Evolutionary conservation across 768 basidiomycete species (phyloP), one percentile per base, ranked within the genome.

Genomic region (Suillus lakei): DNA sequence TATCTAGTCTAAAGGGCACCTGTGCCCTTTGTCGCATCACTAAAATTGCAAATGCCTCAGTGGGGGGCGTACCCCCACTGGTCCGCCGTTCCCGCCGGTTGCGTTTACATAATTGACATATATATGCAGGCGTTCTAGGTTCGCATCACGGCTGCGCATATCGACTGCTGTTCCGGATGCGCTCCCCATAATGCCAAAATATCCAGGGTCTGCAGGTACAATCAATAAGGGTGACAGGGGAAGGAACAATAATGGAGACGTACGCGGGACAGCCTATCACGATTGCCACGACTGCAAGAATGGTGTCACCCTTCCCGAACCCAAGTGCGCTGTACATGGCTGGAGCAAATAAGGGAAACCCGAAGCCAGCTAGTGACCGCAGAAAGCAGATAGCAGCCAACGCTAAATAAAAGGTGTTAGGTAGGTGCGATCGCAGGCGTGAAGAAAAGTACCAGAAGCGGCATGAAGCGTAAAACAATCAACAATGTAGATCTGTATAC

Each of bases 271-370:
- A 85, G 21, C 90, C 90, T 12, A 92, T 74, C 1, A 74, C 81
- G 60, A 92, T 85, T 2, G 87, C 80, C 2, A 84, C 67, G 16
- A 71, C 82, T 0, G 91, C 91, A 13, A 93, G 80, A 8, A 93
- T 79, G 0, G 91, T 89, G 66, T 87, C 77, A 7, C 89, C 89
- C 66, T 87, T 89, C 0, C 91, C 91, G 64, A 88, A 90, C 5
- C 90, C 91, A 0, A 93, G 78, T 16, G 79, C 77, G 1, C 79
- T 73, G 74, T 85, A 92, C 86, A 93, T 90, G 41, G 83, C 79
- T 23, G 89, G 87, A 4, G 88, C 90, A 68, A 93, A 93, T n/a
- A 93, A 77, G 2, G 92, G 92, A 72, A 94, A 92, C 1, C 83
- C 87, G 61, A 91, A 93, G 0, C 92, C 92, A 1, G 86, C 85